Base-by-base conservation (phyloP, 2,329 filamentous ascomycete genomes). In the Xylariaceae sp. region DNA sequence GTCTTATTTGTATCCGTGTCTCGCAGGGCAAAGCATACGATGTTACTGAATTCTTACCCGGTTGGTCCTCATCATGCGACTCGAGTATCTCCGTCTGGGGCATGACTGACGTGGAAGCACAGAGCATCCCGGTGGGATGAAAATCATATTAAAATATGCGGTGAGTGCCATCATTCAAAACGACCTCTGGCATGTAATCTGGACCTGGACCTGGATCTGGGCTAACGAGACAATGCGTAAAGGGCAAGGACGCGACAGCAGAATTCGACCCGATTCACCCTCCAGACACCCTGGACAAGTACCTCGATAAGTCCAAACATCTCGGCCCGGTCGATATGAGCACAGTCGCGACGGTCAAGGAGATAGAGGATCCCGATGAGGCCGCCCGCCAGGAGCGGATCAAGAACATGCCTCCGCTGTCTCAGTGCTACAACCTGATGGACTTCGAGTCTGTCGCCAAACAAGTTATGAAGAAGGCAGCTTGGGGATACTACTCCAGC, bases 401-500 rank as follows among this genome's bases (percentile, higher is more conserved):
- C 59, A 79, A 82, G 66, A 78, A 82, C 61, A 95, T 92, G 85
- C 92, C 92, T 0, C 78, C 86, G 51, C 78, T 97, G 61, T 87
- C 89, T 65, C 89, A 95, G 73, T 96, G 92, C 79, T 96, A 92
- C 76, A 97, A 97, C 73, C 77, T 97, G 61, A 84, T 94, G 77
- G 94, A 99, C 76, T 99, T 99, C 73, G 94, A 99, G 80, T 86
- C 90, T 2, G 93, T 97, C 41, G 94, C 94, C 4, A 86, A 88
- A 68, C 81, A 85, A 45, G 85, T 95, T 58, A 97, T 97, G 93
- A 97, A 96, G 83, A 95, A 89, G 78, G 88, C 88, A 1, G 93
- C 93, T 0, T 99, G 94, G 94, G 94, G 89, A 30, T 99, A 99
- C 78, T 99, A 99, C 75, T 96, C 91, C 0, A 94, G 89, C 71